A percentile compares a stretch with the other conserved stretches of the same genome.
Conservation (phyloP, 2,329 filamentous ascomycete genomes). For the Arachnomyces sp. region DNA sequence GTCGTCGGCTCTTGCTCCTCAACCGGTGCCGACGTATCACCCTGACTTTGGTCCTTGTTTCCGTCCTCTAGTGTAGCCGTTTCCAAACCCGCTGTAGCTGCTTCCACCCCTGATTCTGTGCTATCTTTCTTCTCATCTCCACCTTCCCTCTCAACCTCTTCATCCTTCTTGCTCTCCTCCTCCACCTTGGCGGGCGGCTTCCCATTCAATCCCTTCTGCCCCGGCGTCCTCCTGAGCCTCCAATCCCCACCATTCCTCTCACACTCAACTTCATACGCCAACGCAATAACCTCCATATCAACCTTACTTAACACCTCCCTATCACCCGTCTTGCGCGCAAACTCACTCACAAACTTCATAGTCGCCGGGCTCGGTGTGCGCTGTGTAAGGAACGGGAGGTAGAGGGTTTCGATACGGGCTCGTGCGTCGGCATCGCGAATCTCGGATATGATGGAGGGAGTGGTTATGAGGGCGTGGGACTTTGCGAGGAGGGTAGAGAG, state of each 20-base stretch:
- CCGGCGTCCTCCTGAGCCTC: slow-evolving; percentile 69
- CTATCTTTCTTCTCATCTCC: slow-evolving; percentile 14
- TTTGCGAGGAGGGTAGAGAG: slow-evolving; percentile 73
- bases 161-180: slow-evolving; percentile 24
- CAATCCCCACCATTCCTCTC: slow-evolving; percentile 86
- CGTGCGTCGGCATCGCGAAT: slow-evolving; percentile 79
- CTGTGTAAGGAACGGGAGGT: slow-evolving; percentile 76
- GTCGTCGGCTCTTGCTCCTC: slow-evolving; percentile 9
- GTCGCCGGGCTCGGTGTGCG: slow-evolving; percentile 68
- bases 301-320: slow-evolving; percentile 77
- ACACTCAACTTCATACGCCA: slow-evolving; percentile 91
- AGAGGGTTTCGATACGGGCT: slow-evolving; percentile 70
- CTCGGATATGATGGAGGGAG: slow-evolving; percentile 78
- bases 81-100: slow-evolving; percentile 23
- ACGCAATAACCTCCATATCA: slow-evolving; percentile 80
- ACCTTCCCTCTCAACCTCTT: slow-evolving; percentile 24
- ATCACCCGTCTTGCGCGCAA: slow-evolving; percentile 85
- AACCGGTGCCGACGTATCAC: slow-evolving; percentile 6
- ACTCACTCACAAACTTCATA: slow-evolving; percentile 70
- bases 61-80: slow-evolving; percentile 21
- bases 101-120: slow-evolving; percentile 16
- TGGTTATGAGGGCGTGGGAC: slow-evolving; percentile 71
- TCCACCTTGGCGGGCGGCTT: slow-evolving; percentile 49
- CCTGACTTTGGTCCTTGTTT: slow-evolving; percentile 19
- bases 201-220: slow-evolving; percentile 71